These are phyloP conservation scores for Amanita molliuscula DNA, from an alignment of 768 basidiomycete species.

Conservation along the genomic window DNA sequence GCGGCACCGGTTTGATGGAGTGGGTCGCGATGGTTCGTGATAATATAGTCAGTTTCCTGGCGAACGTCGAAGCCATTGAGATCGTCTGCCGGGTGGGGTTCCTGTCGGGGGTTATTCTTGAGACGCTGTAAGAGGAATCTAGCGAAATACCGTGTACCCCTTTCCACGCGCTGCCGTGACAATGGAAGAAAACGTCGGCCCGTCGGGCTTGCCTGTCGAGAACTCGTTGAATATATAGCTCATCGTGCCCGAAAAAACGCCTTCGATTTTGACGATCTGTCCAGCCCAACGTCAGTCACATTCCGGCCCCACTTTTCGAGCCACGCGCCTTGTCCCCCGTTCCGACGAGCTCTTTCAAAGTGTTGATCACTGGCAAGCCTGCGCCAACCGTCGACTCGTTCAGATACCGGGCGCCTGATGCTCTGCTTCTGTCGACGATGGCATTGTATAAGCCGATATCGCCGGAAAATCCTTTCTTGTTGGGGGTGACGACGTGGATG, in stretches of 20 bases:
- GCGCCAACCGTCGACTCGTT: conserved; percentile 95
- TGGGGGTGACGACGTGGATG: conserved; percentile 87
- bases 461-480: conserved; percentile 93
- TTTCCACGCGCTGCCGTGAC: conserved; percentile 83
- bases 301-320: neutral
- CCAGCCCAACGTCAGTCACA: neutral
- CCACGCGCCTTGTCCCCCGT: conserved; percentile 80
- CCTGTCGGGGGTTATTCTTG: conserved; percentile 25
- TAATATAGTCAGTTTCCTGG: conserved; percentile 93
- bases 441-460: conserved; percentile 53
- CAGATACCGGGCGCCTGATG: conserved; percentile 56
- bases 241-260: conserved; percentile 95
- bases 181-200: conserved; percentile 79
- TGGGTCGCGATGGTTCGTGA: conserved; percentile 60
- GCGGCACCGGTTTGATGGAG: conserved; percentile 21
- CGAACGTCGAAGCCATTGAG: conserved; percentile 97
- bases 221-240: conserved; percentile 99
- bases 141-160: conserved; percentile 71
- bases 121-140: conserved; percentile 9
- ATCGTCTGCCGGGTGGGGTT: conserved; percentile 96
- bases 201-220: conserved; percentile 57
- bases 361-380: conserved; percentile 85
- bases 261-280: conserved; percentile 85
- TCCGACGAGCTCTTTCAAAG: conserved; percentile 82
- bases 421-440: conserved; percentile 51